Conservation (phyloP, 2,329 filamentous ascomycete genomes). For the Cordyceps militaris region DNA sequence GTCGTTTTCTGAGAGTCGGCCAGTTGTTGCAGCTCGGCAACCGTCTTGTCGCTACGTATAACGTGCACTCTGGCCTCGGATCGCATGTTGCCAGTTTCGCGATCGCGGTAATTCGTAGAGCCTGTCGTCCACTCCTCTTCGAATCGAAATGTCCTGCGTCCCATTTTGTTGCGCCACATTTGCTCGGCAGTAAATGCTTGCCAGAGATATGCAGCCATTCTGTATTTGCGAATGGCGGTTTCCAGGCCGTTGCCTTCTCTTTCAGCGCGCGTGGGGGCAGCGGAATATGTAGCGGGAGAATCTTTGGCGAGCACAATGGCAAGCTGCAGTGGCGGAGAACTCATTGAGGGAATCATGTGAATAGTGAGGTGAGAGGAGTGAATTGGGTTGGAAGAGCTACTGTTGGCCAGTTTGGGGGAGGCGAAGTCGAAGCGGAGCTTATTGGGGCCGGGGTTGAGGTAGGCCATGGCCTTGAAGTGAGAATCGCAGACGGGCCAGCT, state of each 20-base stretch:
- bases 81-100: constrained; percentile 64
- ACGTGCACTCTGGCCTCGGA: constrained; percentile 89
- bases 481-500: constrained; percentile 84
- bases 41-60: constrained; percentile 73
- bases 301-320: constrained; percentile 84
- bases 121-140: constrained; percentile 93
- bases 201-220: constrained; percentile 94
- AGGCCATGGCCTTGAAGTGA: constrained; percentile 85
- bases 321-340: constrained; percentile 77
- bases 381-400: constrained; percentile 56
- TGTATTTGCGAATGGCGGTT: constrained; percentile 78
- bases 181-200: constrained; percentile 96
- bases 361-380: constrained; percentile 76
- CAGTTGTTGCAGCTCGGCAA: constrained; percentile 73
- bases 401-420: constrained; percentile 71
- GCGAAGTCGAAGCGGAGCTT: constrained; percentile 80
- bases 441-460: constrained; percentile 88
- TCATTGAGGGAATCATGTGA: constrained; percentile 76
- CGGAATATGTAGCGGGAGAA: constrained; percentile 79
- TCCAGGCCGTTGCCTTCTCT: constrained; percentile 78
- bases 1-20: constrained; percentile 72
- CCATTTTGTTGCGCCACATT: constrained; percentile 85
- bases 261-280: constrained; percentile 65
- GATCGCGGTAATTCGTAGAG: constrained; percentile 69
- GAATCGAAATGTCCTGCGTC: constrained; percentile 78